Conservation (phyloP, 176 grass and related monocot species). For the Hsuehochloa calcarea region DNA sequence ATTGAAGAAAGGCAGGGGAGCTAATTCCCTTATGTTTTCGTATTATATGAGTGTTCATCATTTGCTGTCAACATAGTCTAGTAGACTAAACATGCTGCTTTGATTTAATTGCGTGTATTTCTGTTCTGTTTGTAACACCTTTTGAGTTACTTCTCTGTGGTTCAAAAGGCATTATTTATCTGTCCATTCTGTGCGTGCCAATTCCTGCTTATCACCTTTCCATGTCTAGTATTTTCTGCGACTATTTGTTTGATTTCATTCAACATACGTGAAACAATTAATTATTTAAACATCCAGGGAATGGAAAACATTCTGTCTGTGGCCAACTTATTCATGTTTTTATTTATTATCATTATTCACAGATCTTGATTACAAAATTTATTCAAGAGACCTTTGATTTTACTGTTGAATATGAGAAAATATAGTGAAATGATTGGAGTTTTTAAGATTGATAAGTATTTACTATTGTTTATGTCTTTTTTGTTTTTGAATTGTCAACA, state of each 20-base stretch:
- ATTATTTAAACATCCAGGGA: background rate
- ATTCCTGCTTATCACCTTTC: background rate
- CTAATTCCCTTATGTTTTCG: background rate
- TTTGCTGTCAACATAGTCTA: conserved; percentile 15
- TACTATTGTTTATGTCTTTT: background rate
- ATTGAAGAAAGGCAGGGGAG: conserved; percentile 35
- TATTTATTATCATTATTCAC: conserved; percentile 5
- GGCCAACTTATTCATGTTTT: background rate
- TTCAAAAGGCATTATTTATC: background rate
- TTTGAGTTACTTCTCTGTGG: conserved; percentile 1
- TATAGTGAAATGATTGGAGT: background rate
- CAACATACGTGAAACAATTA: conserved; percentile 5
- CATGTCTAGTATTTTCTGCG: background rate
- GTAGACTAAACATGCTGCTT: background rate
- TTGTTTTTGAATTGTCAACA: background rate
- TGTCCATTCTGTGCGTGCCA: background rate
- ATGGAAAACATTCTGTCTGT: background rate
- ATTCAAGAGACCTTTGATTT: conserved; percentile 5
- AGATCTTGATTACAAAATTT: background rate
- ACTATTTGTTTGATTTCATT: conserved; percentile 8
- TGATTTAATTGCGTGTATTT: background rate
- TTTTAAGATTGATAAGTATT: background rate
- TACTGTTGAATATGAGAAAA: conserved; percentile 1
- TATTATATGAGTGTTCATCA: background rate
- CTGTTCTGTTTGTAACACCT: background rate